Evolutionary conservation across 2,329 filamentous ascomycete genomes (phyloP).

Genomic region (Penicillium frequentans): DNA sequence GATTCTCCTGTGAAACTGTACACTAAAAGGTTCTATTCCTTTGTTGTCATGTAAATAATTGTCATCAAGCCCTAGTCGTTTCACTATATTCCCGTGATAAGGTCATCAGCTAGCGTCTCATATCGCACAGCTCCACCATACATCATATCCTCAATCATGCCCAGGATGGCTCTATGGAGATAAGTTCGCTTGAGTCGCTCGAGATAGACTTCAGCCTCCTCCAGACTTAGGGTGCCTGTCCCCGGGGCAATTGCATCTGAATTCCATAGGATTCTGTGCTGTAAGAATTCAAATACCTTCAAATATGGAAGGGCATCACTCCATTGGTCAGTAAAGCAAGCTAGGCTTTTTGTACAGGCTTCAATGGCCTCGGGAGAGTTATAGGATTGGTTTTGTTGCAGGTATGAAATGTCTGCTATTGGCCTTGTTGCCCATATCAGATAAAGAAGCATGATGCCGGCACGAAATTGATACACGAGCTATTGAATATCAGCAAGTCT

Average conservation of each 20-base stretch:
- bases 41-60: background rate
- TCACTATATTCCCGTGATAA: constrained; percentile 8
- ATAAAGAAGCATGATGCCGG: constrained; percentile 28
- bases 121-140: constrained; percentile 11
- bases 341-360: constrained; percentile 20
- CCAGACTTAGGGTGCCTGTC: background rate
- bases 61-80: background rate
- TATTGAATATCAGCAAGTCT: background rate
- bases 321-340: constrained; percentile 25
- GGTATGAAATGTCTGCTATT: constrained; percentile 3
- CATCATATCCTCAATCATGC: constrained; percentile 31
- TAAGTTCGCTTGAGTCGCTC: constrained; percentile 24
- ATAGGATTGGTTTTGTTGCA: constrained; percentile 4
- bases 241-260: background rate
- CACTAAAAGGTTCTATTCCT: background rate
- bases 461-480: constrained; percentile 30
- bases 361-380: constrained; percentile 21
- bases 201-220: constrained; percentile 17
- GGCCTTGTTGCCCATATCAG: constrained; percentile 22
- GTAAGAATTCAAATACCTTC: constrained; percentile 22
- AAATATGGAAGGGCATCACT: constrained; percentile 23
- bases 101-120: constrained; percentile 3
- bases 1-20: constrained; percentile 20
- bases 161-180: constrained; percentile 24
- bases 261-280: constrained; percentile 9